Percentiles rank a stretch among this genome's conserved stretches.
These are phyloP conservation scores for Orobanche coerulescens DNA, from an alignment of 257 asterid species.

Conservation along the genomic window DNA sequence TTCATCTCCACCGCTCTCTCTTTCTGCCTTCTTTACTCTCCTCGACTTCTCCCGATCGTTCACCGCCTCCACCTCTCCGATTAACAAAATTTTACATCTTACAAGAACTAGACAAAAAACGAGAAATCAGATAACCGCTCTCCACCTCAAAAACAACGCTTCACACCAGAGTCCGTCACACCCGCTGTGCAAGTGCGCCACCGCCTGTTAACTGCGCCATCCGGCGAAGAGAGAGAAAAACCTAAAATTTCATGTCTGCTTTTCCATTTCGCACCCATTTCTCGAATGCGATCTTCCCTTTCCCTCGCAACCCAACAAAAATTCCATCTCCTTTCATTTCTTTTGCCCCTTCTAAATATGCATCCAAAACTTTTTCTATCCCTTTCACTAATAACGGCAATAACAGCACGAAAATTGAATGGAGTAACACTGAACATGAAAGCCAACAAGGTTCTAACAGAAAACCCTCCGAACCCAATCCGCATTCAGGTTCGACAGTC, in stretches of 20 bases:
- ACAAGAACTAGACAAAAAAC: too few relatives aligned
- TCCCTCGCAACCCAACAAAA: conserved; percentile 26
- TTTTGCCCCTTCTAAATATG: conserved; percentile 19
- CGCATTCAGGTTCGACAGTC: conserved; percentile 30
- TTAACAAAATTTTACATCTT: too few relatives aligned
- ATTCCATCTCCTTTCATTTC: conserved; percentile 20
- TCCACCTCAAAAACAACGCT: conserved; percentile 15
- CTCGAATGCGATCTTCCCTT: conserved; percentile 27
- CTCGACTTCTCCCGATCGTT: too few relatives aligned
- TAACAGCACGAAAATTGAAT: conserved; percentile 15
- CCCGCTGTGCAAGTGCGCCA: conserved; percentile 20
- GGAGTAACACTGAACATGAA: conserved; percentile 20
- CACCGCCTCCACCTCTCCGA: too few relatives aligned
- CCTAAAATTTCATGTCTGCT: conserved; percentile 32
- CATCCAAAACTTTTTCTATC: conserved; percentile 18
- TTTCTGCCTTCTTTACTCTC: too few relatives aligned
- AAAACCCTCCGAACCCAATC: conserved; percentile 25
- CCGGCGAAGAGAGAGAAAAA: neutral
- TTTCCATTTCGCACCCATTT: conserved; percentile 23
- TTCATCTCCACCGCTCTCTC: too few relatives aligned
- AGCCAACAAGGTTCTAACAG: conserved; percentile 18
- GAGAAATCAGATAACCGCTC: conserved; percentile 17
- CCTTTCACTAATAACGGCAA: conserved; percentile 18
- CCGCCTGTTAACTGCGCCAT: conserved; percentile 2
- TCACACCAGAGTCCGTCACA: neutral